phyloP scores from a whole-genome alignment of 129 eudicot genomes.

The Lactuca saligna region DNA sequence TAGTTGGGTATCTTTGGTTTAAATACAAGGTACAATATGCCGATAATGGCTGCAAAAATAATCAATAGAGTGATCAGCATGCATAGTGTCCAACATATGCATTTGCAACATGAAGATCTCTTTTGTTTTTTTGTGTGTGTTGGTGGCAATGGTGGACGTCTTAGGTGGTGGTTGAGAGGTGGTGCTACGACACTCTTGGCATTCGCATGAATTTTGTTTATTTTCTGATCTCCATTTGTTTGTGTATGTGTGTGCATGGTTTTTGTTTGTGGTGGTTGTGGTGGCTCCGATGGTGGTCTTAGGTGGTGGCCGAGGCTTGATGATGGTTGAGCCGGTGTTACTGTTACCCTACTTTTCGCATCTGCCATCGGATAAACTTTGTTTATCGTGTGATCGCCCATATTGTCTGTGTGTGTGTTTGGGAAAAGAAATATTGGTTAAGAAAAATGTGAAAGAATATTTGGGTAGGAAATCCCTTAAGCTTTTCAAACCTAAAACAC shows the following conservation, averaged over 20 bases:
- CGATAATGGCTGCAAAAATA: slow-evolving; percentile 48
- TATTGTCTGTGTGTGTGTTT: background rate
- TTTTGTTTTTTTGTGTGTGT: slow-evolving; percentile 24
- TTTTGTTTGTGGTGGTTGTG: slow-evolving; percentile 23
- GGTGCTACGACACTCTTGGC: slow-evolving; percentile 13
- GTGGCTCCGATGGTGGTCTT: slow-evolving; percentile 19
- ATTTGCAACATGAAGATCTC: slow-evolving; percentile 50
- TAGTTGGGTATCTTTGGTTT: slow-evolving; percentile 77
- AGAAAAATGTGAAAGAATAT: background rate
- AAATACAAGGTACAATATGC: slow-evolving; percentile 61
- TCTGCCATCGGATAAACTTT: slow-evolving; percentile 19
- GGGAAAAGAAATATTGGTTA: slow-evolving; percentile 9
- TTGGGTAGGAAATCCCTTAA: slow-evolving; percentile 11
- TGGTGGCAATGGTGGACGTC: slow-evolving; percentile 27
- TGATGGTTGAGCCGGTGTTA: slow-evolving; percentile 14
- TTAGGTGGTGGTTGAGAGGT: slow-evolving; percentile 24
- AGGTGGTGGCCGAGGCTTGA: slow-evolving; percentile 26
- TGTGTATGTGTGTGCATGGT: background rate
- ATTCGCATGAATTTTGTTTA: slow-evolving; percentile 16
- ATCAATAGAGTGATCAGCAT: slow-evolving; percentile 46
- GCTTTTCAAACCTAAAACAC: background rate
- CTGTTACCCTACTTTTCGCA: slow-evolving; percentile 1
- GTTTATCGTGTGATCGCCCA: slow-evolving; percentile 20
- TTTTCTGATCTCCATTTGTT: slow-evolving; percentile 11
- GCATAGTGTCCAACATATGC: slow-evolving; percentile 67